phyloP scores from a whole-genome alignment of 306 rosid species.

The Trifolium subterraneum region DNA sequence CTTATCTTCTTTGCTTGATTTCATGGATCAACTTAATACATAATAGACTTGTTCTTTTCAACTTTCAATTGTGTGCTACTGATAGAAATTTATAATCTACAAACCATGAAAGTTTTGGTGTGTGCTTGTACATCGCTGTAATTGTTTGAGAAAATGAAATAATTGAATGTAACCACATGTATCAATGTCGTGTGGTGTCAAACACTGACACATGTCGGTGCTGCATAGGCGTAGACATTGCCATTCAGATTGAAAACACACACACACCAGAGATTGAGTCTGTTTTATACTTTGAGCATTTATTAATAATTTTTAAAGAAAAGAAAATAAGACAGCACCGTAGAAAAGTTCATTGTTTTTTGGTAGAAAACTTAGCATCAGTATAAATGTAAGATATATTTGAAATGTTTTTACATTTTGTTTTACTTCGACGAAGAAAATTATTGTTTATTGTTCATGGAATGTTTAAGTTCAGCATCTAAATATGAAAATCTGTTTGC shows the following conservation, averaged over 20 bases:
- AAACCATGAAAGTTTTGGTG: not conserved
- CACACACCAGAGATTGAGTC: too few species aligned
- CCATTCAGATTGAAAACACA: too few species aligned
- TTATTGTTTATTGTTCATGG: conserved; percentile 9
- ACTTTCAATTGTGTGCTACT: conserved; percentile 15
- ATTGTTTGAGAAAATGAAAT: not conserved
- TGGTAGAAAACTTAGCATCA: too few species aligned
- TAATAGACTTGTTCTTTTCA: not conserved
- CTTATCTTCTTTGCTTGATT: conserved; percentile 30
- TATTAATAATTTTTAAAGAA: too few species aligned
- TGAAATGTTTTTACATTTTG: not conserved
- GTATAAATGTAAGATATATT: not conserved
- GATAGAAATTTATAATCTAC: conserved; percentile 5
- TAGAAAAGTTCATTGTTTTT: too few species aligned
- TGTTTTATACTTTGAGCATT: too few species aligned
- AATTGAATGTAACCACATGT: not conserved
- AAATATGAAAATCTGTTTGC: not conserved
- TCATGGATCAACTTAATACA: conserved; percentile 22
- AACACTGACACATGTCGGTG: too few species aligned
- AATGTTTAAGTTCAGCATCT: conserved; percentile 8
- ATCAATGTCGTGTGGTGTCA: not conserved
- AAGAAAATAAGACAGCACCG: too few species aligned
- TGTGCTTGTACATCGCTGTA: not conserved
- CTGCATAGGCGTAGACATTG: too few species aligned
- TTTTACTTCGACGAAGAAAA: not conserved